Conservation (phyloP, 306 rosid species). For the Acacia melanoxylon region DNA sequence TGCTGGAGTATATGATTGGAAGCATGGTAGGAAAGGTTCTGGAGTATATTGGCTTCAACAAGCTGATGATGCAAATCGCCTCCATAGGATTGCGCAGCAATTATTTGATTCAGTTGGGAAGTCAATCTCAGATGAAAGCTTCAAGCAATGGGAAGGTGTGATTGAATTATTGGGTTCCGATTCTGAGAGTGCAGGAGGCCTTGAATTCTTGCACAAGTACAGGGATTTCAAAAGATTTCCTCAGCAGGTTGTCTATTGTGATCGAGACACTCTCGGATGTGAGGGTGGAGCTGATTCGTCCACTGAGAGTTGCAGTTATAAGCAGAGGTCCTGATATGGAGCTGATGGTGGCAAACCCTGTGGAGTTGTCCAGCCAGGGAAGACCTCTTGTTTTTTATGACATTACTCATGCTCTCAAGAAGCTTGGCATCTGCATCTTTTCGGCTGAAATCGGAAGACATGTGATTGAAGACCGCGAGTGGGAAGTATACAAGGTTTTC, state of each 20-base stretch:
- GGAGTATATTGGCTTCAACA: slow-evolving; percentile 96
- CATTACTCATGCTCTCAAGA: slow-evolving; percentile 85
- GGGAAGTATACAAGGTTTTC: slow-evolving; percentile 90
- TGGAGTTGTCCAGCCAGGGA: slow-evolving; percentile 87
- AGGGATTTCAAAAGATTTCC: slow-evolving; percentile 91
- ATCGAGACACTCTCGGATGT: too few relatives aligned
- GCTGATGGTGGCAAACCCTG: slow-evolving; percentile 87
- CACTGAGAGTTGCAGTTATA: slow-evolving; percentile 72
- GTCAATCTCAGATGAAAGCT: slow-evolving; percentile 90
- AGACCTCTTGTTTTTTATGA: slow-evolving; percentile 94
- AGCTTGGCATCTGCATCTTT: slow-evolving; percentile 70
- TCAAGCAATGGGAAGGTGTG: slow-evolving; percentile 97
- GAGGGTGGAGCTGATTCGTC: slow-evolving; percentile 70
- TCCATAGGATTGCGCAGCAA: slow-evolving; percentile 81
- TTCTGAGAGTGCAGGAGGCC: slow-evolving; percentile 86
- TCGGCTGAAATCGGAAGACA: slow-evolving; percentile 91
- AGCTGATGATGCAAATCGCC: slow-evolving; percentile 78
- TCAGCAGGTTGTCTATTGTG: too few relatives aligned
- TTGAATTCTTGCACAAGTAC: slow-evolving; percentile 91
- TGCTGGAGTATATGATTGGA: slow-evolving; percentile 93
- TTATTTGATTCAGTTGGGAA: slow-evolving; percentile 92
- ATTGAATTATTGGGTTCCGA: slow-evolving; percentile 93
- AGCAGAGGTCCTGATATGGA: slow-evolving; percentile 91
- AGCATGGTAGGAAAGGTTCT: slow-evolving; percentile 88
- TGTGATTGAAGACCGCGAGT: slow-evolving; percentile 70